These are phyloP conservation scores for Monosporascus sp. DNA, from an alignment of 2,329 filamentous ascomycete genomes.

Conservation along the genomic window DNA sequence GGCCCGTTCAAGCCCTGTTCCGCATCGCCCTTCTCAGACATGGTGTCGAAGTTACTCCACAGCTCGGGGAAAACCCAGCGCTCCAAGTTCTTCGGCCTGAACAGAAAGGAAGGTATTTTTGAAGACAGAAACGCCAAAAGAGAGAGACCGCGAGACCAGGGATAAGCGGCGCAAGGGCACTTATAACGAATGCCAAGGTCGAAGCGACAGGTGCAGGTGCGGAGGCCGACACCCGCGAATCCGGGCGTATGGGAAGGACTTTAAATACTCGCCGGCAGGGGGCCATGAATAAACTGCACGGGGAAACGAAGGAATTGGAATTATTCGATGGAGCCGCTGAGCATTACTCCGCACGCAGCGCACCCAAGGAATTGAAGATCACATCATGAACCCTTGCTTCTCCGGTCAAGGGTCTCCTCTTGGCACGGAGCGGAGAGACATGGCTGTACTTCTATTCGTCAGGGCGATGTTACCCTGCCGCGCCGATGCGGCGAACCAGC, in stretches of 20 bases:
- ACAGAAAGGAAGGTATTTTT: background rate
- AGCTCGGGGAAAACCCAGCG: background rate
- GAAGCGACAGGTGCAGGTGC: too few species aligned
- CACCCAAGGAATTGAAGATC: background rate
- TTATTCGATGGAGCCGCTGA: background rate
- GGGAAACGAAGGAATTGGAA: too few species aligned
- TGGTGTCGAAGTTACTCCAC: background rate
- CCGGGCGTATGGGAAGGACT: too few species aligned
- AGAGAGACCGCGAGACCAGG: too few species aligned
- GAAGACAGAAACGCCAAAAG: too few species aligned
- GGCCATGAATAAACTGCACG: background rate
- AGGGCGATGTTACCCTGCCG: background rate
- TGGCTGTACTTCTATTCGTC: background rate
- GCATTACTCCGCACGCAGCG: background rate
- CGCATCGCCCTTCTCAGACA: background rate
- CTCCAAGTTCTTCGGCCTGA: background rate
- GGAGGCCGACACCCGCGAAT: too few species aligned
- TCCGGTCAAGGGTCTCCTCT: background rate
- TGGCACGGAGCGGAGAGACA: background rate
- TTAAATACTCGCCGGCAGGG: background rate
- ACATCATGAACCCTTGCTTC: background rate
- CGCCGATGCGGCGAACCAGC: background rate
- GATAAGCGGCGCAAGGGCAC: too few species aligned
- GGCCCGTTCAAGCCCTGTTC: background rate
- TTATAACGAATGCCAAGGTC: too few species aligned